These are phyloP conservation scores for Penicillium canariense DNA, from an alignment of 495 filamentous ascomycete species.

Conservation along the genomic window DNA sequence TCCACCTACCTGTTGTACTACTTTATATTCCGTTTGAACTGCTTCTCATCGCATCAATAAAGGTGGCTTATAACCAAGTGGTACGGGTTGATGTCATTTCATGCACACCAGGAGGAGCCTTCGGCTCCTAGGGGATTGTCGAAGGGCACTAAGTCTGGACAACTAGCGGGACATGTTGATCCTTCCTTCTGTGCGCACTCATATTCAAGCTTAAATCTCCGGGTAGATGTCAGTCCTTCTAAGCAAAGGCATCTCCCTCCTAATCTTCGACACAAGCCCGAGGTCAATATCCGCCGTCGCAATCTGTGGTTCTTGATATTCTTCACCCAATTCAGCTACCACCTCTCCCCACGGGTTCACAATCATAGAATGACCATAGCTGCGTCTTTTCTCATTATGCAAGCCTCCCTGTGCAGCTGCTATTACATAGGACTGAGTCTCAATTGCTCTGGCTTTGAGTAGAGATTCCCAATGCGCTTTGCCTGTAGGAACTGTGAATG, in stretches of 20 bases:
- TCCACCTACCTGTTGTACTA: slow-evolving; percentile 33
- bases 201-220: slow-evolving; percentile 23
- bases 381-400: slow-evolving; percentile 76
- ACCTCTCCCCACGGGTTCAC: slow-evolving; percentile 86
- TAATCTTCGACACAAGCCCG: slow-evolving; percentile 48
- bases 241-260: slow-evolving; percentile 62
- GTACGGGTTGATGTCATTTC: slow-evolving; percentile 12
- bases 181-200: not conserved
- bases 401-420: slow-evolving; percentile 80
- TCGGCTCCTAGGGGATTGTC: not conserved
- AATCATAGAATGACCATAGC: slow-evolving; percentile 88
- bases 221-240: slow-evolving; percentile 64
- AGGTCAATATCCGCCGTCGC: slow-evolving; percentile 52
- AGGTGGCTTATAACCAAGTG: slow-evolving; percentile 25
- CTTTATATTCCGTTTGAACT: slow-evolving; percentile 33
- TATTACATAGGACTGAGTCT: slow-evolving; percentile 83
- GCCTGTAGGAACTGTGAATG: slow-evolving; percentile 88
- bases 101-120: too few relatives aligned
- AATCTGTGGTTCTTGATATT: slow-evolving; percentile 49
- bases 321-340: slow-evolving; percentile 59
- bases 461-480: slow-evolving; percentile 81
- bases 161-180: not conserved
- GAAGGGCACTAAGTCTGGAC: not conserved
- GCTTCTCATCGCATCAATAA: slow-evolving; percentile 29
- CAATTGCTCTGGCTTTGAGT: slow-evolving; percentile 79